Percentiles rank a stretch among this genome's conserved stretches.
Conservation (phyloP, 2,329 filamentous ascomycete genomes). For the Dichotomopilus funicola region DNA sequence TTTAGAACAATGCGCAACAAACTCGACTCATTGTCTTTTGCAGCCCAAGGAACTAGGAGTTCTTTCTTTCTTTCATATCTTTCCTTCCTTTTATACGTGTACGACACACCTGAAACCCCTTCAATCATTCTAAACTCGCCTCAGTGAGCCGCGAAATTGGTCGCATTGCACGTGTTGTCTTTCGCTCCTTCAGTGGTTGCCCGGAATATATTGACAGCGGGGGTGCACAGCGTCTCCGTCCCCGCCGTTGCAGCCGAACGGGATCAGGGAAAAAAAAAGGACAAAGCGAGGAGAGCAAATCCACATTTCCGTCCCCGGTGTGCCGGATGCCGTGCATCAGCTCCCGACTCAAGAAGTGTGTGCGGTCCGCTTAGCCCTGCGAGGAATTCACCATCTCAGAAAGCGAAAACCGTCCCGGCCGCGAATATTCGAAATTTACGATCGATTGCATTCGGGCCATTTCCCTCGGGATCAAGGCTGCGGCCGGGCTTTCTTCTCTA, state of each 20-base stretch:
- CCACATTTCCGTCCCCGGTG: not conserved
- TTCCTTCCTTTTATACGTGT: no score
- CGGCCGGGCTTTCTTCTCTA: not conserved
- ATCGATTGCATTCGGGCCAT: not conserved
- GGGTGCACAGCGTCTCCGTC: not conserved
- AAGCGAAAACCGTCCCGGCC: constrained; percentile 2
- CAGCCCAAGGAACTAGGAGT: no score
- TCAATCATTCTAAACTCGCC: not conserved
- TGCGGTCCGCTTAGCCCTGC: not conserved
- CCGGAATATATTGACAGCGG: not conserved
- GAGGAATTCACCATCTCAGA: not conserved
- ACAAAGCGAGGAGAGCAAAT: not conserved
- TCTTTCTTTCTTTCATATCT: no score
- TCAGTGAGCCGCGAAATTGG: not conserved
- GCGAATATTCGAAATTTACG: not conserved
- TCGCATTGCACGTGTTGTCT: not conserved
- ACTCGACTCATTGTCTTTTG: not conserved
- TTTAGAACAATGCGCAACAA: not conserved
- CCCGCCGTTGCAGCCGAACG: no score
- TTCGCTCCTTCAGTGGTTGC: not conserved
- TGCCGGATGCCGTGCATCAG: constrained; percentile 1
- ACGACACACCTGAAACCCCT: no score
- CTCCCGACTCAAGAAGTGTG: not conserved
- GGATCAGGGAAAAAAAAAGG: no score
- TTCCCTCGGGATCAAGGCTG: not conserved